Base-by-base conservation (phyloP, 1,284 basidiomycete genomes). In the Rugiboletus extremiorientalis region DNA sequence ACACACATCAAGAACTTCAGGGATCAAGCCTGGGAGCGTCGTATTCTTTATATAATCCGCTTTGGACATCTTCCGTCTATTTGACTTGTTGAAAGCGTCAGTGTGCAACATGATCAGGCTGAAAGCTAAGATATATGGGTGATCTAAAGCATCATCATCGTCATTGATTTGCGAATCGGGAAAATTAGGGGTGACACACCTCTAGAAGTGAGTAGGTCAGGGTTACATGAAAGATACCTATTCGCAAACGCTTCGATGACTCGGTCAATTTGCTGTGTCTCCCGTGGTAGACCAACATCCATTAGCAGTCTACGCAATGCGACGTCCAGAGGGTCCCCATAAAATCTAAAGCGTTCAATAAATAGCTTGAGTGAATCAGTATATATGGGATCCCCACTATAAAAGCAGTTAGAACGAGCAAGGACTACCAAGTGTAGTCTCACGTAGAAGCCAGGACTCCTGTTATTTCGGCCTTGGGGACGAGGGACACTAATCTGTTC, bases 21-120 rank as follows among this genome's bases (percentile, higher is more conserved):
- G 81, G 20, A 86, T 79, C 22, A 97, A 84, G 15, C 94, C 94
- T n/a, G 94, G 91, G 60, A 96, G 81, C 51, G 84, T 80, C 0
- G 95, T 96, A 67, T 98, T 98, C 75, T 87, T 91, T 61, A 97
- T 80, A 69, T 98, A 98, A 67, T 96, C 95, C 3, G 85, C 79
- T 71, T 96, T 97, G 34, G 90, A 88, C 97, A 99, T 99, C 77
- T 98, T 98, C 61, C 89, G 88, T 76, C 94, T 98, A 75, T 98
- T 98, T 63, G 93, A 94, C 74, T 90, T 93, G 76, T 99, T 99
- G 80, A 98, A 99, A 3, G 91, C 91, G 70, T 99, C 96, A 15
- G 97, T 99, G 71, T 98, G 96, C 45, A 99, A 80, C 95, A 99
- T 98, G 72, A 99, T 97, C 67, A 99, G 79, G 65, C 96, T 98